Base-by-base conservation (phyloP, 768 basidiomycete species). In the Flagelloscypha sp. region DNA sequence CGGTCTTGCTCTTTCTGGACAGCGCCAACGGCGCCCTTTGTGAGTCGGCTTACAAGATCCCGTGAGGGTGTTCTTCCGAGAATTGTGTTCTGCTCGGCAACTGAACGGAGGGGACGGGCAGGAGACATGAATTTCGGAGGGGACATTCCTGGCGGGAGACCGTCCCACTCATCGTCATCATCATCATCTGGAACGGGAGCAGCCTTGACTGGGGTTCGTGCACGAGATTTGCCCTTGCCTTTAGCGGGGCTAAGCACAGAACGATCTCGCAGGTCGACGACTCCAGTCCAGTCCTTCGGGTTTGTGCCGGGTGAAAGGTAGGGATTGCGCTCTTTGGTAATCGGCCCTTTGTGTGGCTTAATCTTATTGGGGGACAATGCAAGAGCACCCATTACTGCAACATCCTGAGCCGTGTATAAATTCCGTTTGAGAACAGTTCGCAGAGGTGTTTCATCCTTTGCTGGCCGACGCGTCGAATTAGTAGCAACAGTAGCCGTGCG, bases 1-100 rank as follows among this genome's bases (percentile, higher is more conserved):
- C n/a, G n/a, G n/a, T n/a, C n/a, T n/a, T n/a, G n/a, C n/a, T n/a
- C 66, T 32, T 50, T 59, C 44, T 73, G 70, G 15, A 68, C 61
- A 39, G 73, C 68, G 16, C 68, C 71, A 13, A 88, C 57, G 2
- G 87, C 59, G 52, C 81, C 78, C 20, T 65, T 65, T 33, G 73
- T 69, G 34, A 89, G 84, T 10, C 80, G 68, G 8, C 70, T 63
- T 1, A 81, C 83, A 3, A 84, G 86, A 40, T 78, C 75, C 48
- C 72, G 79, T 20, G 66, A 69, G 0, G 88, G 88, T 3, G 87
- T 87, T 30, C 74, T 70, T 1, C 74, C 70, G 24, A 69, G 53
- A 38, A 57, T 57, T 34, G 67, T 37, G 17, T 62, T 63, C n/a
- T 69, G 60, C 44, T 72, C 68, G 23, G 68, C 61, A 6, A 65